These are phyloP conservation scores for Fusarium mexicanum DNA, from an alignment of 2,329 filamentous ascomycete genomes.

Conservation along the genomic window DNA sequence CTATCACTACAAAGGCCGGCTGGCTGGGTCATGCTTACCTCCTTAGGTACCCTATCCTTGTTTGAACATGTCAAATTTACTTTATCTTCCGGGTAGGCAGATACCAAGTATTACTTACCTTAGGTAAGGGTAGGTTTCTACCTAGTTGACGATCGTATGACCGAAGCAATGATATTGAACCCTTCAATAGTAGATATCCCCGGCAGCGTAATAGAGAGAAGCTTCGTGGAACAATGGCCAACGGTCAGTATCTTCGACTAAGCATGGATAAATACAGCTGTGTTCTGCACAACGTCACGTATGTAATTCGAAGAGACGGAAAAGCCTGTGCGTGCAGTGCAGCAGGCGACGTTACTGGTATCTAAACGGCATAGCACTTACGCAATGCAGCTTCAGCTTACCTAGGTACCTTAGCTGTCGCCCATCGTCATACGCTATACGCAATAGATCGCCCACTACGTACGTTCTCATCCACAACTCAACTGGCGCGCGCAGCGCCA, in stretches of 20 bases:
- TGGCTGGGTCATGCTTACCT: conserved; percentile 23
- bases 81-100: conserved; percentile 14
- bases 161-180: conserved; percentile 24
- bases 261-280: not conserved
- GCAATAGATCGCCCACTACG: conserved; percentile 31
- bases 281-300: not conserved
- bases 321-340: not conserved
- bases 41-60: not conserved
- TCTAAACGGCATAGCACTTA: conserved; percentile 28
- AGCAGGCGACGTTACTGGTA: not conserved
- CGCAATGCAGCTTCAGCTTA: conserved; percentile 23
- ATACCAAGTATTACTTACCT: not conserved
- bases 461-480: conserved; percentile 29
- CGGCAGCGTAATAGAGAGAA: not conserved
- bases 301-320: not conserved
- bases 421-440: conserved; percentile 33
- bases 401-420: not conserved
- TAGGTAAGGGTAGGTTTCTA: not conserved
- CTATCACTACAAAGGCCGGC: conserved; percentile 29
- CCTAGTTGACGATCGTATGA: conserved; percentile 22
- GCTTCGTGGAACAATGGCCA: not conserved
- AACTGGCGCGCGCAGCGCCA: conserved; percentile 21
- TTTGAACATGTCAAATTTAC: conserved; percentile 30
- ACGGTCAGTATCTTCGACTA: not conserved
- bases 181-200: conserved; percentile 8